Evolutionary conservation across 2,329 filamentous ascomycete genomes (phyloP).

Genomic region (Thielaviopsis ethacetica): DNA sequence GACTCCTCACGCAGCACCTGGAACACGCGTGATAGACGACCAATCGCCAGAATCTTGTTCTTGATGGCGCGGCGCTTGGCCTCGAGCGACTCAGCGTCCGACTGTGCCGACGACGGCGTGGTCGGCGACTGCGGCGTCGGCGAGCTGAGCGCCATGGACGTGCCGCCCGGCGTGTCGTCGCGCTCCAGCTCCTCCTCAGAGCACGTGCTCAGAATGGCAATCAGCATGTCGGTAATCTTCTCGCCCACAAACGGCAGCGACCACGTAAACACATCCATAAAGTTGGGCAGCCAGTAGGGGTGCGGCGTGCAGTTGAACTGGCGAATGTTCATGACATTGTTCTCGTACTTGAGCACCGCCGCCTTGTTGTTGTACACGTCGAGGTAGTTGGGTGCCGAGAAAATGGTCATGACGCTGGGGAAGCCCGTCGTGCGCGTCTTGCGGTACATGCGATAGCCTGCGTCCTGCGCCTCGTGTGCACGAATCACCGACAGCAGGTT

Average conservation of each 20-base stretch:
- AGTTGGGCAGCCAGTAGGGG: slow-evolving; percentile 98
- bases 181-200: slow-evolving; percentile 97
- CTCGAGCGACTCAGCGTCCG: slow-evolving; percentile 75
- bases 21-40: slow-evolving; percentile 91
- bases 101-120: slow-evolving; percentile 21
- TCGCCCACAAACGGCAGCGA: slow-evolving; percentile 96
- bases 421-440: slow-evolving; percentile 97
- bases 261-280: slow-evolving; percentile 99
- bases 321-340: slow-evolving; percentile 99
- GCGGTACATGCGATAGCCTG: slow-evolving; percentile 96
- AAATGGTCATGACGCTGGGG: slow-evolving; percentile 99
- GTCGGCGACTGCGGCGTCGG: slow-evolving; percentile 55
- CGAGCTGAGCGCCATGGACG: slow-evolving; percentile 34
- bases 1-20: slow-evolving; percentile 95
- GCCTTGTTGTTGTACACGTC: slow-evolving; percentile 99
- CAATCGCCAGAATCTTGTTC: slow-evolving; percentile 98
- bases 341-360: slow-evolving; percentile 96
- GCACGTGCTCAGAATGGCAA: slow-evolving; percentile 93
- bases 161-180: slow-evolving; percentile 54
- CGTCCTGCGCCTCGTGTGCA: slow-evolving; percentile 95
- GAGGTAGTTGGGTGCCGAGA: slow-evolving; percentile 95
- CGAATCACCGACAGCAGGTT: slow-evolving; percentile 93
- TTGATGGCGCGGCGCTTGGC: slow-evolving; percentile 95
- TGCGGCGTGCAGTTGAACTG: slow-evolving; percentile 99
- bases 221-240: slow-evolving; percentile 99